Evolutionary conservation across 441 rosid genomes (phyloP).

Genomic region (Pelargonium australe): DNA sequence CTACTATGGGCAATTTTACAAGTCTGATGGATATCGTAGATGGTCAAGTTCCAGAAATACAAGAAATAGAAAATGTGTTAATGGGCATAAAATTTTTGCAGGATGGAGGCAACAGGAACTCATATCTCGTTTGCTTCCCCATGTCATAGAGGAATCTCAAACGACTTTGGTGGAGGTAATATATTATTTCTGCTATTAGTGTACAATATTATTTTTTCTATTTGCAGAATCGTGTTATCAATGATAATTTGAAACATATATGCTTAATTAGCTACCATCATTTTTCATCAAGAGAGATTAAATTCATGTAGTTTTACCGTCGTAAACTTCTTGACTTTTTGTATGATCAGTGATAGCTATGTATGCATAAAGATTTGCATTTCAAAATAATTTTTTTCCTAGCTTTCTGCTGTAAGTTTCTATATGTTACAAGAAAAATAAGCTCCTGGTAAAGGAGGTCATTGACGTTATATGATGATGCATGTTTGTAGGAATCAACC

Average conservation of each 20-base stretch:
- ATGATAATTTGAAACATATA: background rate
- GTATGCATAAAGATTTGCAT: background rate
- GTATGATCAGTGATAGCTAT: background rate
- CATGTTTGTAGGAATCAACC: background rate
- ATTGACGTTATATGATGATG: background rate
- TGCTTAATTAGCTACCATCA: background rate
- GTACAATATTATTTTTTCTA: background rate
- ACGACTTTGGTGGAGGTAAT: slow-evolving; percentile 40
- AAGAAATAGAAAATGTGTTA: slow-evolving; percentile 38
- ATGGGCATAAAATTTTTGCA: slow-evolving; percentile 50
- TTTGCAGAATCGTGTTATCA: background rate
- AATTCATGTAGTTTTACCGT: background rate
- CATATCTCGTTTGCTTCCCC: slow-evolving; percentile 49
- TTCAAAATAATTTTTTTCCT: background rate
- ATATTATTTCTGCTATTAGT: slow-evolving; percentile 8
- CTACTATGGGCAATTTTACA: slow-evolving; percentile 65
- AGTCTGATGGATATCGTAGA: slow-evolving; percentile 38
- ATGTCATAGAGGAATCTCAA: slow-evolving; percentile 33
- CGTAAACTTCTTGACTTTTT: background rate
- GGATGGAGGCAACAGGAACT: slow-evolving; percentile 71
- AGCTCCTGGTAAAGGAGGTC: background rate
- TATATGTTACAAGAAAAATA: background rate
- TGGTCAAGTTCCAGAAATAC: slow-evolving; percentile 56
- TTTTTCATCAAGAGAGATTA: background rate
- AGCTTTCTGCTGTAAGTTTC: background rate